phyloP scores from a whole-genome alignment of 1,139 yeast species.

The Kodamaea anthophila region DNA sequence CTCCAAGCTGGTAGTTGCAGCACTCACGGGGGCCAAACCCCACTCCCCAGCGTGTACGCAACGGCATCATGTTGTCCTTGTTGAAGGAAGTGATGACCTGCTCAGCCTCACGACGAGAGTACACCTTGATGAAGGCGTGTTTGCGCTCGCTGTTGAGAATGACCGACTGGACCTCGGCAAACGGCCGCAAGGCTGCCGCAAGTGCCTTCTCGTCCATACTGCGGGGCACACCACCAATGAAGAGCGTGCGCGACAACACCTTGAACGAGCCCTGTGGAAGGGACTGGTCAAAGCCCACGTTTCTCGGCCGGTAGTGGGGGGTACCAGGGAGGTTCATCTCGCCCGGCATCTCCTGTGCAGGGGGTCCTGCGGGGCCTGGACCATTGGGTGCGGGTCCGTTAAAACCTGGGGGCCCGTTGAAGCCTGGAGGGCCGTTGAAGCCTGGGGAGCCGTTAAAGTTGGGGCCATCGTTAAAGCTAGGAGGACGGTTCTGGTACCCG shows the following conservation, averaged over 20 bases:
- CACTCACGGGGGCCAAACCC: constrained; percentile 99
- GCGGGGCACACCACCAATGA: constrained; percentile 89
- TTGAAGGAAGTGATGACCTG: constrained; percentile 55
- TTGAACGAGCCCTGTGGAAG: constrained; percentile 78
- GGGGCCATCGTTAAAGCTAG: not conserved
- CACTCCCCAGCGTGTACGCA: constrained; percentile 96
- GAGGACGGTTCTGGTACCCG: constrained; percentile 9
- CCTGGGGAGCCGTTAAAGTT: constrained; percentile 5
- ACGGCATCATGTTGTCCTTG: constrained; percentile 44
- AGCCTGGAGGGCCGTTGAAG: not conserved
- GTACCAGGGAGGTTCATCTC: constrained; percentile 65
- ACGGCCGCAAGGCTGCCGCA: constrained; percentile 67
- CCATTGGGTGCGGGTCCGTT: constrained; percentile 4
- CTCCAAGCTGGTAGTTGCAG: constrained; percentile 89
- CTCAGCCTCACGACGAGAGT: constrained; percentile 91
- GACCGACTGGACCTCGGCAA: constrained; percentile 90
- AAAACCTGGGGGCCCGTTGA: constrained; percentile 1
- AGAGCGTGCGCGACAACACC: constrained; percentile 83
- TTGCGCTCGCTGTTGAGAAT: constrained; percentile 82
- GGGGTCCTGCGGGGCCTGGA: constrained; percentile 5
- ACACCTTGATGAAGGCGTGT: constrained; percentile 95
- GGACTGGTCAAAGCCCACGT: constrained; percentile 60
- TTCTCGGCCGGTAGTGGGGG: constrained; percentile 68
- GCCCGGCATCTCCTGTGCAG: constrained; percentile 5
- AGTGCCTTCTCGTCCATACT: constrained; percentile 73